Conservation (phyloP, 1,139 yeast species). For the Pneumocystis oryctolagi region DNA sequence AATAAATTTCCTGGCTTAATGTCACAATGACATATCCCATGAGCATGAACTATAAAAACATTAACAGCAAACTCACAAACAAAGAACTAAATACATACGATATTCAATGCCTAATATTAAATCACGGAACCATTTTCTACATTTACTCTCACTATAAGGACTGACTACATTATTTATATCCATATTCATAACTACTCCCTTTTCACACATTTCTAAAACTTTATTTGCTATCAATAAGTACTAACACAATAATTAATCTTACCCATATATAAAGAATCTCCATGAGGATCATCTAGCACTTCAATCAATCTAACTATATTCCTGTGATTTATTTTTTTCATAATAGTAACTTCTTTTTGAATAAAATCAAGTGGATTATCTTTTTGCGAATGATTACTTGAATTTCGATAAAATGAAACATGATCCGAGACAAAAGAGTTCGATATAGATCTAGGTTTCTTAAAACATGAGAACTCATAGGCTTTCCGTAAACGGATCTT, state of each 20-base stretch:
- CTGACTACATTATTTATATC: slow-evolving; percentile 42
- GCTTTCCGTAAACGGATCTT: background rate
- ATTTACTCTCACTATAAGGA: slow-evolving; percentile 27
- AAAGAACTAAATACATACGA: slow-evolving; percentile 12
- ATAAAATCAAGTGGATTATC: slow-evolving; percentile 25
- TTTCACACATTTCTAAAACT: slow-evolving; percentile 57
- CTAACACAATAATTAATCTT: background rate
- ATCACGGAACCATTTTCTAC: slow-evolving; percentile 48
- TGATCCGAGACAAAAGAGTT: background rate
- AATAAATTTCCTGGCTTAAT: slow-evolving; percentile 87
- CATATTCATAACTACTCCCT: slow-evolving; percentile 29
- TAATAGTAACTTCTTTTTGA: slow-evolving; percentile 70
- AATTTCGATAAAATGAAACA: background rate
- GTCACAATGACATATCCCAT: slow-evolving; percentile 88
- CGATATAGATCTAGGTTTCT: background rate
- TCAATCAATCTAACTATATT: slow-evolving; percentile 78
- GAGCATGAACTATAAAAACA: slow-evolving; percentile 48
- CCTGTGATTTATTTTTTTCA: slow-evolving; percentile 65
- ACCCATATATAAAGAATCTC: slow-evolving; percentile 46
- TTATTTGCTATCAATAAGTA: background rate
- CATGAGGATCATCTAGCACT: slow-evolving; percentile 56
- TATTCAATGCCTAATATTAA: slow-evolving; percentile 81
- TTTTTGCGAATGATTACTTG: slow-evolving; percentile 20
- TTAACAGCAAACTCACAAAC: slow-evolving; percentile 20
- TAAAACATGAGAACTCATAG: background rate